phyloP scores from a whole-genome alignment of 1,284 basidiomycete species.

The Leccinum subrobustum region DNA sequence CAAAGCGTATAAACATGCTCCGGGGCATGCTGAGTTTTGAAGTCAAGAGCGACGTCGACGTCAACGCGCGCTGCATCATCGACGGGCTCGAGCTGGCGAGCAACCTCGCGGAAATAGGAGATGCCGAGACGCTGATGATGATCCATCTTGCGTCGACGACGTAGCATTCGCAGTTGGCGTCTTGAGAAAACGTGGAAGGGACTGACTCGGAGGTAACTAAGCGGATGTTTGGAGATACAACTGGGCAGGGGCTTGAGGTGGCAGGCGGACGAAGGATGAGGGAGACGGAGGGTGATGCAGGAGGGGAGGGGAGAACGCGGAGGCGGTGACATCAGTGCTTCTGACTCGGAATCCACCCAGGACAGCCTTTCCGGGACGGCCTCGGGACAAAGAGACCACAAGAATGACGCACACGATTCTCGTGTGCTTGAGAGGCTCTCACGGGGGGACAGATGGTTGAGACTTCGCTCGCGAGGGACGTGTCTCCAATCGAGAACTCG shows the following conservation, averaged over 20 bases:
- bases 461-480: neutral
- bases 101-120: too few species aligned
- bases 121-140: too few species aligned
- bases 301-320: conserved; percentile 19
- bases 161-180: too few species aligned
- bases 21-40: conserved; percentile 86
- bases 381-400: conserved; percentile 19
- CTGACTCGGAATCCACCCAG: conserved; percentile 17
- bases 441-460: conserved; percentile 15
- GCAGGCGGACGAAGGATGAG: conserved; percentile 10
- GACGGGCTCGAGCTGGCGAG: too few species aligned
- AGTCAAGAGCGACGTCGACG: conserved; percentile 61
- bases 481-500: conserved; percentile 24
- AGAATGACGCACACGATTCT: conserved; percentile 6
- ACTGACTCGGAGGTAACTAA: conserved; percentile 29
- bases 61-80: conserved; percentile 35
- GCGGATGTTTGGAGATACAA: conserved; percentile 21
- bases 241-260: conserved; percentile 21
- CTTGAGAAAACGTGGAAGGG: conserved; percentile 12
- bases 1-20: conserved; percentile 57
- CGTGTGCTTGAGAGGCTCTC: conserved; percentile 15
- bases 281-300: conserved; percentile 18
- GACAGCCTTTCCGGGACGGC: conserved; percentile 24
- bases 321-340: conserved; percentile 20
- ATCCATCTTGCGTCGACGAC: too few species aligned